Conservation (phyloP, 2,329 filamentous ascomycete species). For the Trichoderma breve region DNA sequence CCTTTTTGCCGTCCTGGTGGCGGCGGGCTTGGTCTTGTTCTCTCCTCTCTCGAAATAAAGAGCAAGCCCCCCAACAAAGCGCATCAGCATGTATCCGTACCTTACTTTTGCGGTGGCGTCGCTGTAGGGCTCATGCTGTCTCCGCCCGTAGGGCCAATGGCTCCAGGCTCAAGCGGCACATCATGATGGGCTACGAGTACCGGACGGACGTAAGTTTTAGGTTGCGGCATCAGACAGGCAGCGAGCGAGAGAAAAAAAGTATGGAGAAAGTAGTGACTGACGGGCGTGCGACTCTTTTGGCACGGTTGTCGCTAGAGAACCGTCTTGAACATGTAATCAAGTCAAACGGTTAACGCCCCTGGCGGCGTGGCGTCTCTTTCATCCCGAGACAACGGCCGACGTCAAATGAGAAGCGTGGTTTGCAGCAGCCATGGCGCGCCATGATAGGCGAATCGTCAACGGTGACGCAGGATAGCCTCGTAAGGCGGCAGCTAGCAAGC, state of each 20-base stretch:
- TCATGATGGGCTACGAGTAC: constrained; percentile 2
- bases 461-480: constrained; percentile 14
- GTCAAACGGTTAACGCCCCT: constrained; percentile 14
- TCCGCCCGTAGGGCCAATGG: constrained; percentile 18
- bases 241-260: background rate
- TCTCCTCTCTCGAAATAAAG: background rate
- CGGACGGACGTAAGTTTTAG: constrained; percentile 15
- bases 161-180: constrained; percentile 14
- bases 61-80: background rate
- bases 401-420: constrained; percentile 16
- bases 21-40: background rate
- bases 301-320: background rate
- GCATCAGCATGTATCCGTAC: background rate
- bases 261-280: background rate
- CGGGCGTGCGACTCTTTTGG: background rate
- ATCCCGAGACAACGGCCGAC: constrained; percentile 19
- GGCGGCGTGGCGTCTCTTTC: constrained; percentile 18
- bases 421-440: constrained; percentile 5
- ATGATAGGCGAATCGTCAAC: constrained; percentile 18
- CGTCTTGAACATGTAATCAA: constrained; percentile 3
- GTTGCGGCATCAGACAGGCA: constrained; percentile 2
- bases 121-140: constrained; percentile 13
- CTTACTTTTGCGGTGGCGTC: constrained; percentile 9
- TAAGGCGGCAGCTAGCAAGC: constrained; percentile 10
- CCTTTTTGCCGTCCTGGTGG: background rate